Base-by-base conservation (phyloP, 176 grass and related monocot species). In the Carex pumila region DNA sequence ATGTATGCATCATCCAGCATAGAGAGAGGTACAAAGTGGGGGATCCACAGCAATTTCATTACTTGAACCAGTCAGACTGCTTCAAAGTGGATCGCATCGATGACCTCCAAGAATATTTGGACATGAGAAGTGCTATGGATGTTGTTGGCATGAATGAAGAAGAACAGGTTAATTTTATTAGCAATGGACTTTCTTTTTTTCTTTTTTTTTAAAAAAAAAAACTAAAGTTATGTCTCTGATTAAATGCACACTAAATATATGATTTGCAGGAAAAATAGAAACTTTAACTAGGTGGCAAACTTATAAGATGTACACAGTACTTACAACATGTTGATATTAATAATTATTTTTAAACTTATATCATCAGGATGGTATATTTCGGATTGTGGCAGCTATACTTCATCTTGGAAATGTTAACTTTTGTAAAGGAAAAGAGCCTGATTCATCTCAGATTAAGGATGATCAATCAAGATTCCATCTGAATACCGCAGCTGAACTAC, bases 361-460 rank as follows among this genome's bases (percentile, higher is more conserved):
- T 84, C 60, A 89, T 71, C 89, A 98, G 96, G 96, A 95, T 79
- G 89, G 83, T 86, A 98, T 95, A 92, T 98, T 98, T 68, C 87
- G 89, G 83, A 93, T 94, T 90, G 96, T 98, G 84, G 96, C 93
- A 85, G 82, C 89, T 87, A 91, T 98, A 90, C 96, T 98, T 85
- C 96, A 98, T 95, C 89, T 98, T 67, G 96, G 96, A 79, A 98
- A 98, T 84, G 92, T 98, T 81, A 90, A 74, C 62, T 98, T 98
- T 90, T 86, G 81, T 4, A 98, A 95, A 85, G 96, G 96, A 60
- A 89, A 74, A 74, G 91, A 98, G 61, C 87, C 84, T 79, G 96
- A 98, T 93, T 98, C 96, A 81, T 98, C 96, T 70, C 59, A 91
- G 84, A 52, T 98, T 86, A 95, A 92, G 84, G 96, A 98, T 87